Base-by-base conservation (phyloP, 805 yeast genomes). In the Debaryomyces hansenii region DNA sequence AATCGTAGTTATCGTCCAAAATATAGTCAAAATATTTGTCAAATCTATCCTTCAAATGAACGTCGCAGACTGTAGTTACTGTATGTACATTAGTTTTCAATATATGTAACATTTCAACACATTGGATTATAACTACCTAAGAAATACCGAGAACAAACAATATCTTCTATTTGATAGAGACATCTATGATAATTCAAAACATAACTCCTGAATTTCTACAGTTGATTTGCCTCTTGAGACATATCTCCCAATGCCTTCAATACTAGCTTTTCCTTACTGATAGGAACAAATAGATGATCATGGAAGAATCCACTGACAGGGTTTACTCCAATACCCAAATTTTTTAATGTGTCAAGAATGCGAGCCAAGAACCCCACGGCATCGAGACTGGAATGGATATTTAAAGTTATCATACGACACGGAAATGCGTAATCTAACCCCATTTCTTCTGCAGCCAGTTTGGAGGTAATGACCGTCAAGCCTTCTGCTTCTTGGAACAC, bases 251-350 rank as follows among this genome's bases (percentile, higher is more conserved):
- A 35, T 18, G 20, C 37, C 20, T 35, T 4, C 3, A 35, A 10
- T 18, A 35, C 37, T 35, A 7, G 21, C 6, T 35, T 14, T 35
- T 35, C 37, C 20, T 35, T 35, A 14, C 9, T 35, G n/a, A 35
- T 3, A 6, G 37, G 37, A 12, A 35, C 20, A 14, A 35, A 35
- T 20, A 35, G 14, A 35, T 35, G 37, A 20, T 35, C 37, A 35
- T 35, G 37, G 12, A 35, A 35, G 20, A 35, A 35, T 11, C 37
- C 37, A 20, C 37, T 35, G n/a, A 35, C 37, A 11, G 37, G 37
- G 20, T 35, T 35, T 14, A 35, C 37, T 35, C 37, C 37, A 20
- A 35, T 35, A 18, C 37, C 37, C 37, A 35, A 35, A 35, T 35
- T 20, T 14, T 35, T 35, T 5, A 35, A 16, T 5, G n/a, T 35